Evolutionary conservation across 1,139 yeast species (phyloP), one percentile per base, ranked within the genome.

Genomic region (Zhuliangozyma parablackwelliae): DNA sequence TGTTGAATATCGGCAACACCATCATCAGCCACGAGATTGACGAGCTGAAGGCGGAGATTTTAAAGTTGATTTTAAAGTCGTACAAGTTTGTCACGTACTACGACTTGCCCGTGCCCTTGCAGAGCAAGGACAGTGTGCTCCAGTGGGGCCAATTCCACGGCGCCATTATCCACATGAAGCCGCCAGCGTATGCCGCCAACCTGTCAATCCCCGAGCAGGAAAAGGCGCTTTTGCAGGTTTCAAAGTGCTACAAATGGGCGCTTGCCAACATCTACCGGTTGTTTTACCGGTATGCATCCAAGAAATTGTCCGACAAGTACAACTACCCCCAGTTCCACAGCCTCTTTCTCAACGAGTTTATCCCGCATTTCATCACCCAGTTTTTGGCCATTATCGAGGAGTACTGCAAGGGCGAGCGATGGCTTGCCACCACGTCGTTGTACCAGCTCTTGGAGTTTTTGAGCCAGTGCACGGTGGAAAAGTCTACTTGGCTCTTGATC

Each of bases 191-290:
- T 39, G 70, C 78, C 1, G 49, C 71, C 40, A 40, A 50, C 28
- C 38, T 56, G 10, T 40, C 45, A 26, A 38, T 51, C 5, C 44
- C 56, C 28, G 73, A 68, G 38, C 59, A 57, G 41, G 75, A 69
- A 34, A 62, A 58, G 44, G 51, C 61, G 34, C 54, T 61, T 37
- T 50, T 68, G 11, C 73, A 70, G 47, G 53, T 68, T 31, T 59
- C 74, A 27, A 90, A 88, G 58, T 77, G 92, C 45, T 86, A 88
- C 59, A 92, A 92, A 58, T 90, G 98, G 97, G 78, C 95, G 1
- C 80, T 81, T 51, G 89, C 88, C 27, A 88, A 88, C 54, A 59
- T 90, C 34, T 77, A 73, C 50, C 75, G 95, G 46, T 58, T 89
- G n/a, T 86, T 84, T 52, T 74, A 73, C 39, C 71, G 95, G 48